These are phyloP conservation scores for Amaranthus palmeri DNA, from an alignment of 148 eudicot species.

Conservation along the genomic window DNA sequence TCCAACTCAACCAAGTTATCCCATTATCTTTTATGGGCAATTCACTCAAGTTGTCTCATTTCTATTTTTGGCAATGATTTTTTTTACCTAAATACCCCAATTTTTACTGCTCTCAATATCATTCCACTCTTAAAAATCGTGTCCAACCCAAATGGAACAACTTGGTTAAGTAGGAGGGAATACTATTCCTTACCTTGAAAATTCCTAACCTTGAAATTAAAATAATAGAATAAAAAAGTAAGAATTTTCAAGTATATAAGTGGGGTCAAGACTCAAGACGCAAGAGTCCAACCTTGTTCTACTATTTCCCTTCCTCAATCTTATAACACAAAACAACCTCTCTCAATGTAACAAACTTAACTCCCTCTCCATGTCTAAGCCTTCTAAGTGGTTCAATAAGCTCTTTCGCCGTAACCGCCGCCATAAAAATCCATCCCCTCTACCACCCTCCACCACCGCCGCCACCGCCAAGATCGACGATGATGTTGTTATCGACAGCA, in stretches of 20 bases:
- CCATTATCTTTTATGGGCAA: too few relatives aligned
- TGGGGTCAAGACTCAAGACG: not conserved
- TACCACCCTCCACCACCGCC: not conserved
- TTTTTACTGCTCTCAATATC: too few relatives aligned
- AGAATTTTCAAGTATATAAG: not conserved
- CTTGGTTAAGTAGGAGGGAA: too few relatives aligned
- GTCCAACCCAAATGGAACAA: too few relatives aligned
- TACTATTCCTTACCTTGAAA: too few relatives aligned
- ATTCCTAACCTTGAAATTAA: too few relatives aligned
- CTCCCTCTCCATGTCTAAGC: slow-evolving; percentile 21
- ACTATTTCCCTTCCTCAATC: not conserved
- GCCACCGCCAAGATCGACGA: not conserved
- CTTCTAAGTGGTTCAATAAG: slow-evolving; percentile 33
- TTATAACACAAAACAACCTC: slow-evolving; percentile 24
- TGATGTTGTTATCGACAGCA: slow-evolving; percentile 30
- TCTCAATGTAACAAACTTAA: slow-evolving; percentile 18
- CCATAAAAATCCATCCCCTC: slow-evolving; percentile 13
- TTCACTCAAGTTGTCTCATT: too few relatives aligned
- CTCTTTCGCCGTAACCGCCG: slow-evolving; percentile 29
- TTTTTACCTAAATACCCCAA: too few relatives aligned
- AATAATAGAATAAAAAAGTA: not conserved
- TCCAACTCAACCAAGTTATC: too few relatives aligned
- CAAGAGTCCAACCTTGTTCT: not conserved
- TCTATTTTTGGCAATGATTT: too few relatives aligned
- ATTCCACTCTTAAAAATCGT: too few relatives aligned